Conservation (phyloP, 2,329 filamentous ascomycete species). For the Trichoderma sp. region DNA sequence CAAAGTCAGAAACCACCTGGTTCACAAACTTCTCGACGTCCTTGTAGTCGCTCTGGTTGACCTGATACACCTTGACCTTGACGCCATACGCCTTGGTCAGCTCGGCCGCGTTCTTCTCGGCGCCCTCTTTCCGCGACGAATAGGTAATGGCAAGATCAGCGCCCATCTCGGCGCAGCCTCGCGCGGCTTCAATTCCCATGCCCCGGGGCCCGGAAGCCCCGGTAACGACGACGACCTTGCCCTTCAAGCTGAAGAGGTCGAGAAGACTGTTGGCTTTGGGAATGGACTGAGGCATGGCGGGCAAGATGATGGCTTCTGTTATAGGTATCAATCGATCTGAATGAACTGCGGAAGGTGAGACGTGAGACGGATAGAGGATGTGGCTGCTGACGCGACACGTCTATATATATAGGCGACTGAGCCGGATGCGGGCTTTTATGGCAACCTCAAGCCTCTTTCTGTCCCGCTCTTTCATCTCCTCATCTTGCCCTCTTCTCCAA, state of each 20-base stretch:
- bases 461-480: not conserved
- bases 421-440: not conserved
- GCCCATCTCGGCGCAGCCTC: conserved; percentile 70
- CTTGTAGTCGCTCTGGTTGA: conserved; percentile 56
- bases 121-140: conserved; percentile 68
- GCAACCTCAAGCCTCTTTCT: not conserved
- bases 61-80: conserved; percentile 63
- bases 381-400: conserved; percentile 6
- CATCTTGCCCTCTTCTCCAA: not conserved
- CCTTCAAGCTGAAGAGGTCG: conserved; percentile 72
- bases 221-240: conserved; percentile 70
- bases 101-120: conserved; percentile 65
- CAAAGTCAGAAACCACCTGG: conserved; percentile 72
- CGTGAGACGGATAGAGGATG: conserved; percentile 9
- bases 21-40: conserved; percentile 56
- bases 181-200: conserved; percentile 69
- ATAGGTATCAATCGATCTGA: not conserved
- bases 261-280: conserved; percentile 59
- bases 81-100: conserved; percentile 67
- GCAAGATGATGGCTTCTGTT: not conserved
- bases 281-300: conserved; percentile 56
- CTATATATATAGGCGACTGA: not conserved
- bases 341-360: not conserved
- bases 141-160: conserved; percentile 73
- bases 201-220: conserved; percentile 70